phyloP scores from a whole-genome alignment of 2,329 filamentous ascomycete genomes.

The Diaporthe capsici region DNA sequence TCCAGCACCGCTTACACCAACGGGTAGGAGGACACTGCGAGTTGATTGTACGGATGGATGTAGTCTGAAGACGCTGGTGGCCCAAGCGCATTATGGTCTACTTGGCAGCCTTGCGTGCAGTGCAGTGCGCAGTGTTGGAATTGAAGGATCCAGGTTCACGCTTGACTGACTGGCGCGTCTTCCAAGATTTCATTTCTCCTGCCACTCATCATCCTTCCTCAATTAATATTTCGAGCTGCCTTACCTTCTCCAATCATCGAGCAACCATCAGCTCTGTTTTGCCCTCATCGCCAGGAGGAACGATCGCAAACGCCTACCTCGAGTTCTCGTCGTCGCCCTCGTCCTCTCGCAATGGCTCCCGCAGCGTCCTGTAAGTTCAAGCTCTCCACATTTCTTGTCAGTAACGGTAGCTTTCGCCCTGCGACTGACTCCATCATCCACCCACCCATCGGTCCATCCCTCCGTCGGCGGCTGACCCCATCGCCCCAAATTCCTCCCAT shows the following conservation, averaged over 20 bases:
- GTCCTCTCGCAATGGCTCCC: constrained; percentile 38
- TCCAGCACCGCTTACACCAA: background rate
- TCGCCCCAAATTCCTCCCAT: constrained; percentile 30
- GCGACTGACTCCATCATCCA: constrained; percentile 37
- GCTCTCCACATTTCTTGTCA: constrained; percentile 41
- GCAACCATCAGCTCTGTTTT: background rate
- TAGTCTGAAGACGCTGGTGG: background rate
- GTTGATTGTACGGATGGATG: too few species aligned
- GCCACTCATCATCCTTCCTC: background rate
- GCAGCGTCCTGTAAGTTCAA: constrained; percentile 39
- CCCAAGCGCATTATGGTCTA: background rate
- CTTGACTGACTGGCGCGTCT: constrained; percentile 21
- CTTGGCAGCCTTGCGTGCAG: constrained; percentile 18
- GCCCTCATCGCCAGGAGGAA: background rate
- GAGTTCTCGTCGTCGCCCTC: background rate
- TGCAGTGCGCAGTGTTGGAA: constrained; percentile 25
- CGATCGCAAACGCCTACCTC: background rate
- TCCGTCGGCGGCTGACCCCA: constrained; percentile 25
- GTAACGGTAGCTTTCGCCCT: constrained; percentile 34
- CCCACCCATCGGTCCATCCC: constrained; percentile 19
- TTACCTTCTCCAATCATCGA: background rate
- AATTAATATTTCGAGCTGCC: background rate
- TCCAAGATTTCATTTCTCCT: constrained; percentile 15
- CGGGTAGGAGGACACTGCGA: too few species aligned
- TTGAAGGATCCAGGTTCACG: constrained; percentile 29